Conservation (phyloP, 805 yeast genomes). For the Wickerhamiella vanderwaltii region DNA sequence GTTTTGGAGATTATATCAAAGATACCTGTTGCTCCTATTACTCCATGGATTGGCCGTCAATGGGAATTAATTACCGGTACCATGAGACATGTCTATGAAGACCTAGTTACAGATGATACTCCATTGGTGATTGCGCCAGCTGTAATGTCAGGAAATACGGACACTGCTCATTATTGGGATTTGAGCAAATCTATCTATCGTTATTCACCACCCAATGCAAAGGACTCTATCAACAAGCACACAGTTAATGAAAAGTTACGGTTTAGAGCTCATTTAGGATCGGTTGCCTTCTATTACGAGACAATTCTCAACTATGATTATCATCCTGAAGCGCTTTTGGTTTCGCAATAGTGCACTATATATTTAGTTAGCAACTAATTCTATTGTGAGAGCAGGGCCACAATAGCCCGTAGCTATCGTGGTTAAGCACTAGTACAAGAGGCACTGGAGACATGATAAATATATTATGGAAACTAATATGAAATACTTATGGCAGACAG, state of each 20-base stretch:
- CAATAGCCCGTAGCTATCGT: too few relatives aligned
- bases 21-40: slow-evolving; percentile 44
- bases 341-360: too few relatives aligned
- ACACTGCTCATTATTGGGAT: slow-evolving; percentile 55
- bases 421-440: too few relatives aligned
- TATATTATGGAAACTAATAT: too few relatives aligned
- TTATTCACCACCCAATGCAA: slow-evolving; percentile 36
- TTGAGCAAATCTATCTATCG: slow-evolving; percentile 50
- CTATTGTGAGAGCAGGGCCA: too few relatives aligned
- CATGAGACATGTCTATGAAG: slow-evolving; percentile 50
- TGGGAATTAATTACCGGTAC: slow-evolving; percentile 56
- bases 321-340: too few relatives aligned
- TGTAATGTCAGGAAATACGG: slow-evolving; percentile 60
- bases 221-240: slow-evolving; percentile 17
- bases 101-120: slow-evolving; percentile 31
- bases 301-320: slow-evolving; percentile 18
- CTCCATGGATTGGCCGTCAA: slow-evolving; percentile 33
- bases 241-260: slow-evolving; percentile 5
- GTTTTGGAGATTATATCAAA: slow-evolving; percentile 18
- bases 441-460: too few relatives aligned
- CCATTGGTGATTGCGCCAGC: slow-evolving; percentile 41
- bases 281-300: slow-evolving; percentile 7
- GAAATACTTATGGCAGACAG: too few relatives aligned
- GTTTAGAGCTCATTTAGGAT: slow-evolving; percentile 2
- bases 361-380: too few relatives aligned